A percentile compares a stretch with the other conserved stretches of the same genome.
phyloP scores from a whole-genome alignment of 345 rosid species.

The Corymbia maculata region DNA sequence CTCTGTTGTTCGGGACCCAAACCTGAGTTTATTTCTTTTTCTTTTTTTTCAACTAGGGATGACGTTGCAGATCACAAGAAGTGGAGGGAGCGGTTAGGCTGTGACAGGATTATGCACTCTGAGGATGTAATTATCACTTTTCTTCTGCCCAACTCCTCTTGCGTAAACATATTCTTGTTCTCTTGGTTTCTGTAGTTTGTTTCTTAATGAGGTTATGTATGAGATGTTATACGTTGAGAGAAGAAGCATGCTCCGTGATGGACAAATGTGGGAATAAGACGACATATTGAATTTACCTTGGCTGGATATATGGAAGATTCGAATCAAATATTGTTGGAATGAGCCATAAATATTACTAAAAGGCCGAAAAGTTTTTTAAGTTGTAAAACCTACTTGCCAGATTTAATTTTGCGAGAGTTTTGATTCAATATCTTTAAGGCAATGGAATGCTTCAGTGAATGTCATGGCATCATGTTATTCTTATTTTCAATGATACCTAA shows the following conservation, averaged over 20 bases:
- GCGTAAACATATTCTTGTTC: neutral
- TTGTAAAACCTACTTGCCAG: neutral
- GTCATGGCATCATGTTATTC: neutral
- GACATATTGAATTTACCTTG: neutral
- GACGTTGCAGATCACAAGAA: constrained; percentile 62
- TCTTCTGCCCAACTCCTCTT: neutral
- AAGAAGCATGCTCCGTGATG: neutral
- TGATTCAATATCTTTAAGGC: neutral
- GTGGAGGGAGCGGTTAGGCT: constrained; percentile 44
- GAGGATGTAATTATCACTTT: constrained; percentile 22
- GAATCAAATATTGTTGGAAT: neutral
- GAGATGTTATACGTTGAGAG: neutral
- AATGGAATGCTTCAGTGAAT: neutral
- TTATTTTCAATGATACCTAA: neutral
- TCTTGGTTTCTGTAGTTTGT: neutral
- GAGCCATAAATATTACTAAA: neutral
- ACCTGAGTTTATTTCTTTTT: neutral
- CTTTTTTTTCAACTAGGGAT: constrained; percentile 35
- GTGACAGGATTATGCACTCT: constrained; percentile 45
- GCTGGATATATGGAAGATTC: neutral
- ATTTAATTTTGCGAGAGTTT: neutral
- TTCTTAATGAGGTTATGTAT: neutral
- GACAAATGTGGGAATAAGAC: neutral
- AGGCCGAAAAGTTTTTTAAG: neutral
- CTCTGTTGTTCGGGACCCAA: neutral